Evolutionary conservation across 106 monocot genomes (phyloP), one percentile per base, ranked within the genome.

Genomic region (Allium fistulosum): DNA sequence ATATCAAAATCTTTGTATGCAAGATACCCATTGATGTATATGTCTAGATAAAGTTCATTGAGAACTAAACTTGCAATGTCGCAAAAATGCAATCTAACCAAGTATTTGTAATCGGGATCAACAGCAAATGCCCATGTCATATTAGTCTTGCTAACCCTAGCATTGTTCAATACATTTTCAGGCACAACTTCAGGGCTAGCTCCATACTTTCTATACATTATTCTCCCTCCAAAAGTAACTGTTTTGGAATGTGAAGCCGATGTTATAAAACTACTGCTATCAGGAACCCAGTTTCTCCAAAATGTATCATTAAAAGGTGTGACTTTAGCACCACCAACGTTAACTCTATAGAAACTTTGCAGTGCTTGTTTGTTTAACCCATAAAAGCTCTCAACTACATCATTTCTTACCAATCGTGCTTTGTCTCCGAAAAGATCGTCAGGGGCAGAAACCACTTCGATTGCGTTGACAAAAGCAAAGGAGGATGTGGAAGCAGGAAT

Each of bases 21-120:
- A 7, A 77, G 48, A 49, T 83, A 17, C 16, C 89, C 92, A 81
- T 99, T 99, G 17, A 99, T 57, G 66, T 80, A 83, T 8, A 90
- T 73, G 69, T 87, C 72, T 49, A 99, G 79, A 52, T 81, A 90
- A 4, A 99, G 67, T 72, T 93, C 70, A 74, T 93, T 81, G 15
- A 99, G 84, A 12, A 77, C 84, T 75, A 84, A 75, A 62, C 92
- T 99, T 7, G 80, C 90, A 56, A 92, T 85, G 69, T 99, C 97
- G 6, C 97, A 99, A 79, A 99, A 93, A 75, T 99, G 97, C 90
- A 93, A 68, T 17, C 97, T 74, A 15, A 87, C 57, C 11, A 99
- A 77, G 77, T 90, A 99, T 60, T 65, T 71, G 60, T 77, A 77
- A 22, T 77, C 82, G 27, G 77, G 49, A 70, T 71, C 69, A 26